A percentile compares a stretch with the other conserved stretches of the same genome.
phyloP scores from a whole-genome alignment of 495 filamentous ascomycete species.

The Neurospora sp. region DNA sequence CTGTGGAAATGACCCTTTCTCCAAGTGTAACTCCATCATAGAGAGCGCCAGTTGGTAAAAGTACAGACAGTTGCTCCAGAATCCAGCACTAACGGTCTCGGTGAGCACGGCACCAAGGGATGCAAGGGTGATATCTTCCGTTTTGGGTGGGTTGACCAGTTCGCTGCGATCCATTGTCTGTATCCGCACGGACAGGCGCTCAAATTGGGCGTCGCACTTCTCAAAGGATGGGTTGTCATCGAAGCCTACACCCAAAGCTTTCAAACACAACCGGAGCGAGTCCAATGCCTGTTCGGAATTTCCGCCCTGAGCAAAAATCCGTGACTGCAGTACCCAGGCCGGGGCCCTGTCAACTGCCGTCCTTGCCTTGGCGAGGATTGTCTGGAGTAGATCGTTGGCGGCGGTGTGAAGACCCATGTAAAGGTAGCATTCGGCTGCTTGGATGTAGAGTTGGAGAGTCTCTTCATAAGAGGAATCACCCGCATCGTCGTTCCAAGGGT shows the following conservation, averaged over 20 bases:
- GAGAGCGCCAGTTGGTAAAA: conserved; percentile 69
- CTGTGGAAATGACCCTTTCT: conserved; percentile 57
- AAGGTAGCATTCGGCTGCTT: conserved; percentile 71
- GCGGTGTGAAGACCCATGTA: conserved; percentile 57
- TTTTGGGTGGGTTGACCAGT: conserved; percentile 39
- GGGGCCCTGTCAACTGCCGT: conserved; percentile 64
- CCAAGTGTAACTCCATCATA: conserved; percentile 59
- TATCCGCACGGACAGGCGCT: conserved; percentile 46
- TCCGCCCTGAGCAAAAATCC: conserved; percentile 62
- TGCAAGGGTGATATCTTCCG: conserved; percentile 44
- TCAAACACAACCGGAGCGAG: conserved; percentile 55
- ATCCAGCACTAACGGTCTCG: conserved; percentile 70
- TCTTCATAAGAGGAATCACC: conserved; percentile 80
- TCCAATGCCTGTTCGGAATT: conserved; percentile 58
- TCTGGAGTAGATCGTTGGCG: conserved; percentile 52
- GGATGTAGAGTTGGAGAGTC: conserved; percentile 61
- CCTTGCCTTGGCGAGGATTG: conserved; percentile 54
- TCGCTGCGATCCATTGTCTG: conserved; percentile 47
- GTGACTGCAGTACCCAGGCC: conserved; percentile 66
- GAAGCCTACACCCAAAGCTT: conserved; percentile 54
- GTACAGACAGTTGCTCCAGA: conserved; percentile 64
- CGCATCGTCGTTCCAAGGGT: conserved; percentile 61
- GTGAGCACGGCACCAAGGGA: conserved; percentile 64
- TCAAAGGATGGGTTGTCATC: conserved; percentile 57
- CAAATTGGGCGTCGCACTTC: conserved; percentile 64